Base-by-base conservation (phyloP, 2,329 filamentous ascomycete genomes). In the Aspergillus amoenus region DNA sequence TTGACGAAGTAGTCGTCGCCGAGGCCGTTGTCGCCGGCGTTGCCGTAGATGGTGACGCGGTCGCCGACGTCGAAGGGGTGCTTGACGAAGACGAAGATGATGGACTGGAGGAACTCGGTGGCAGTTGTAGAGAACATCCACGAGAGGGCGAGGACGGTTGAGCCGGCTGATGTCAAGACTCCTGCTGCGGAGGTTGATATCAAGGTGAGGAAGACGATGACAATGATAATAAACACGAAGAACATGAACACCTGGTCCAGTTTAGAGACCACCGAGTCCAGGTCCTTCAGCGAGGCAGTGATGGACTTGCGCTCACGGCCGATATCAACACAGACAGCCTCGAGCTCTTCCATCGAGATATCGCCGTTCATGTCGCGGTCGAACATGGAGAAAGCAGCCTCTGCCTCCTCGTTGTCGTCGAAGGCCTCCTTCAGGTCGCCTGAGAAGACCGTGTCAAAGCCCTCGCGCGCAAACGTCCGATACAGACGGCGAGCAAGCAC, bases 1-100 rank as follows among this genome's bases (percentile, higher is more conserved):
- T 95, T 96, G 52, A 97, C 93, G 64, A 96, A 97, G 75, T 96
- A 97, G 68, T 97, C 93, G 66, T 97, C 93, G 45, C 93, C 93
- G 34, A 83, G 84, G 69, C 91, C 82, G 15, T 82, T 72, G n/a
- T 87, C 82, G 59, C 93, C 93, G 0, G 91, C 91, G 66, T 92
- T 95, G 53, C 93, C 93, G 68, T 97, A 97, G 18, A 97, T 85
- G 1, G 89, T 91, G 6, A 97, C 91, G 66, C 93, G 88, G 72
- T 97, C 93, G 53, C 93, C 93, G 4, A 97, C 93, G 73, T 97
- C 93, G 66, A 97, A 97, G 0, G 93, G 93, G 71, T 97, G 93
- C 79, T 97, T 97, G 76, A 97, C 88, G 66, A 97, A 96, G 64
- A 97, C 93, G 70, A 97, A 97, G 65, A 97, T 90, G 69, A 93